Percentiles rank a stretch among this genome's conserved stretches.
Conservation (phyloP, 2,329 filamentous ascomycete genomes). For the Emmonsia crescens region DNA sequence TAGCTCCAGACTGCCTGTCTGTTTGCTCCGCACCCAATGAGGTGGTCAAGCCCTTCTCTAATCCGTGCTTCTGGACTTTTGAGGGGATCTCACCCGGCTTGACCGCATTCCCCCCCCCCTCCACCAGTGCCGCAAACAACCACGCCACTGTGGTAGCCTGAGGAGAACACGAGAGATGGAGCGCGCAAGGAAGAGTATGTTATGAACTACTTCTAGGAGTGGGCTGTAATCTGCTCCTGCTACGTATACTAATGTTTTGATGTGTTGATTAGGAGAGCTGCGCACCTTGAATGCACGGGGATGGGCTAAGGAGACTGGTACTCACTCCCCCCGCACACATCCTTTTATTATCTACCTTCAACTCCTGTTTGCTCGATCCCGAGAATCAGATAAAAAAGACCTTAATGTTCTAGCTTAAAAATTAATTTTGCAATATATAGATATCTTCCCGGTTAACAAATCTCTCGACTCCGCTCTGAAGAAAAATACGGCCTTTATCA, state of each 20-base stretch:
- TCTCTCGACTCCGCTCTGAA: slow-evolving; percentile 90
- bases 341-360: background rate
- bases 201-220: slow-evolving; percentile 1
- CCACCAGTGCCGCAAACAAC: slow-evolving; percentile 9
- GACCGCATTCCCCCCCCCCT: slow-evolving; percentile 17
- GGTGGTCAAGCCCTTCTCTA: slow-evolving; percentile 27
- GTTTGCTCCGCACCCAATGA: slow-evolving; percentile 22
- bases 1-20: background rate
- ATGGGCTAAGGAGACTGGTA: slow-evolving; percentile 85
- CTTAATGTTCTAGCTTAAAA: background rate
- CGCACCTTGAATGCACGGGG: slow-evolving; percentile 76
- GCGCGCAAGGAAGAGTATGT: slow-evolving; percentile 40
- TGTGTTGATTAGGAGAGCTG: slow-evolving; percentile 58
- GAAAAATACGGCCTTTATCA: slow-evolving; percentile 98
- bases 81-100: slow-evolving; percentile 26
- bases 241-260: slow-evolving; percentile 5
- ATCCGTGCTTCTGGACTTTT: slow-evolving; percentile 26
- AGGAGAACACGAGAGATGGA: slow-evolving; percentile 30
- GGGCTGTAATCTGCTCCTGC: background rate
- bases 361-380: background rate
- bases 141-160: slow-evolving; percentile 5
- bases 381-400: background rate
- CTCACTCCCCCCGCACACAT: slow-evolving; percentile 9
- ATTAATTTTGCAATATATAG: slow-evolving; percentile 34
- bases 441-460: slow-evolving; percentile 64